phyloP scores from a whole-genome alignment of 305 asterid species.

The Ilex paraguariensis region DNA sequence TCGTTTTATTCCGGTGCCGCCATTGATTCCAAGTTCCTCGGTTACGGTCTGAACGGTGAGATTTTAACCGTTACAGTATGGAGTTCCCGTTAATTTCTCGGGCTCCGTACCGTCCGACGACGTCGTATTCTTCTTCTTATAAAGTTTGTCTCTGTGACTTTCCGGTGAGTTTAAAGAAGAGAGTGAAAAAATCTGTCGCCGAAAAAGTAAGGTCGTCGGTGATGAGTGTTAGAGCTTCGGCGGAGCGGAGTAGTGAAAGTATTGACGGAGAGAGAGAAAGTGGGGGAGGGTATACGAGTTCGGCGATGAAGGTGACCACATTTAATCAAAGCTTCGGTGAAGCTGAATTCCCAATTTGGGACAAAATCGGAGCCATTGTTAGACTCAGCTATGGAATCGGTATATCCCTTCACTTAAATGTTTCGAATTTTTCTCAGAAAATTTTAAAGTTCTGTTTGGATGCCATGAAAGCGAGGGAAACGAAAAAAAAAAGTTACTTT shows the following conservation, averaged over 20 bases:
- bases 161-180: constrained; percentile 11
- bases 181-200: constrained; percentile 20
- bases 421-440: too few relatives aligned
- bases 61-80: constrained; percentile 17
- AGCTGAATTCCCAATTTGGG: constrained; percentile 79
- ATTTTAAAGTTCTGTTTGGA: too few relatives aligned
- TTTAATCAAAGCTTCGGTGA: constrained; percentile 66
- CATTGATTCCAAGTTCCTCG: constrained; percentile 4
- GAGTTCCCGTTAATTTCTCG: constrained; percentile 47
- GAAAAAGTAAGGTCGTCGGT: constrained; percentile 9
- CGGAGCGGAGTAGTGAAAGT: constrained; percentile 46
- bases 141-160: constrained; percentile 21
- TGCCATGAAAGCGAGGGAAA: too few relatives aligned
- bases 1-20: neutral
- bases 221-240: constrained; percentile 26
- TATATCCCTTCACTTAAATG: constrained; percentile 12
- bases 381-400: constrained; percentile 94
- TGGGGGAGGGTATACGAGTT: constrained; percentile 41
- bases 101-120: constrained; percentile 37
- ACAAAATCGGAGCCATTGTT: constrained; percentile 86
- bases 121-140: constrained; percentile 25
- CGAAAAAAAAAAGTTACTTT: too few relatives aligned
- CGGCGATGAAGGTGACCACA: constrained; percentile 84
- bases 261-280: constrained; percentile 46
- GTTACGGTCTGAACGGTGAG: neutral